Base-by-base conservation (phyloP, 768 basidiomycete species). In the Amanita exitialis region DNA sequence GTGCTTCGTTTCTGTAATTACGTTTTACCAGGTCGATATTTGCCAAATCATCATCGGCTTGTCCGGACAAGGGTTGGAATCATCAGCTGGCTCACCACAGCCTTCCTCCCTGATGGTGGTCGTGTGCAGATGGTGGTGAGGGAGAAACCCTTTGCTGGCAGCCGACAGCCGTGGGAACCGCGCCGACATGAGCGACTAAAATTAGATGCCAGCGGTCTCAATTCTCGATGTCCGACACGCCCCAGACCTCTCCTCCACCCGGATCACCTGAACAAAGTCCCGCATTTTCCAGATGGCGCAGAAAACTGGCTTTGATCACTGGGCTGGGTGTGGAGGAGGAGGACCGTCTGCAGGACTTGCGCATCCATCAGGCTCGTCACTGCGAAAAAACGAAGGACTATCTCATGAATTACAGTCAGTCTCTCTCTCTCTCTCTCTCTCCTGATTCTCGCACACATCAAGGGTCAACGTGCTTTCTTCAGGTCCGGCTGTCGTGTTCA, bases 401-500 rank as follows among this genome's bases (percentile, higher is more conserved):
- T 47, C 64, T 90, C 35, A 76, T 87, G 72, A 70, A 78, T 51
- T 78, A 74, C 61, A 89, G 88, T 89, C 54, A 56, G 85, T 75
- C 28, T 38, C 49, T 49, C 12, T 18, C 27, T 32, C 39, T 30
- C 30, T 12, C 6, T 30, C 30, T 4, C 30, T n/a, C n/a, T n/a
- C n/a, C 23, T 23, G 23, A 35, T 49, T 32, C 50, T 54, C 47
- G 48, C 56, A 18, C 53, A 52, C 46, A 20, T 45, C 51, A 55
- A 54, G 53, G 37, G 52, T 49, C 15, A 47, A 49, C 41, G 47
- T 30, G 36, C 9, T 18, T 53, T 23, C 53, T 12, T 6, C 52
- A 96, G 94, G 91, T 62, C 92, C 93, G 9, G 70, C 81, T 3
- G 78, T 97, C 1, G 78, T 83, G 7, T 96, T 97, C 69, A 90